Percentiles rank a stretch among this genome's conserved stretches.
These are phyloP conservation scores for Picea sitchensis DNA, from an alignment of 75 land plant species.

Conservation along the genomic window DNA sequence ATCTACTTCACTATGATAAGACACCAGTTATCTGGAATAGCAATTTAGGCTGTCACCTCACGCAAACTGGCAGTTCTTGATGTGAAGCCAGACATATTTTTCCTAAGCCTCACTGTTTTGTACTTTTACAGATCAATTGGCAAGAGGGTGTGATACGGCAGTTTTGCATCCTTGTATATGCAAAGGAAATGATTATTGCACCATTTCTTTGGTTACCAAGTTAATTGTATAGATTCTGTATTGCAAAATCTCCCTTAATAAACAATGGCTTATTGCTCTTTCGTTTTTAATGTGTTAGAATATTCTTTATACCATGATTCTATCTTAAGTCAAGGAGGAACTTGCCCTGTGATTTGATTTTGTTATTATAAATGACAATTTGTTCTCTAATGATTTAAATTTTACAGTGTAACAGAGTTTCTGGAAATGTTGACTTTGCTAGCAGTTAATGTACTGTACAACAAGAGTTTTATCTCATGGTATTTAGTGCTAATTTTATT, in stretches of 20 bases:
- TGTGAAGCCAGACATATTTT: background rate
- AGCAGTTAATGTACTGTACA: too few species aligned
- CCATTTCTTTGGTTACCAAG: background rate
- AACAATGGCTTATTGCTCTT: too few species aligned
- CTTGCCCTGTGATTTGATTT: too few species aligned
- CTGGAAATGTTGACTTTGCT: too few species aligned
- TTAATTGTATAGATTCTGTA: background rate
- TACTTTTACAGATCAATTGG: background rate
- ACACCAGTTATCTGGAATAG: background rate
- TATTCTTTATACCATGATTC: too few species aligned
- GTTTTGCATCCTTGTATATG: background rate
- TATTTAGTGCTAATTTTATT: too few species aligned
- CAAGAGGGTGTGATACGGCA: background rate
- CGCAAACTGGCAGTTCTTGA: background rate
- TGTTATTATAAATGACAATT: too few species aligned
- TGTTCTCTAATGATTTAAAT: too few species aligned
- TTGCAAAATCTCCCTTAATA: background rate
- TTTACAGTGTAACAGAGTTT: too few species aligned
- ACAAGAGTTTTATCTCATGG: too few species aligned
- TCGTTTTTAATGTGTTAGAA: too few species aligned
- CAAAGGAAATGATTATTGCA: background rate
- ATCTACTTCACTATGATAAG: background rate
- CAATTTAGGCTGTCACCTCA: background rate
- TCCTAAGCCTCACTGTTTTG: background rate
- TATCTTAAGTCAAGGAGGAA: too few species aligned